These are phyloP conservation scores for Pseudogymnoascus sp. DNA, from an alignment of 2,329 filamentous ascomycete genomes.

Conservation along the genomic window DNA sequence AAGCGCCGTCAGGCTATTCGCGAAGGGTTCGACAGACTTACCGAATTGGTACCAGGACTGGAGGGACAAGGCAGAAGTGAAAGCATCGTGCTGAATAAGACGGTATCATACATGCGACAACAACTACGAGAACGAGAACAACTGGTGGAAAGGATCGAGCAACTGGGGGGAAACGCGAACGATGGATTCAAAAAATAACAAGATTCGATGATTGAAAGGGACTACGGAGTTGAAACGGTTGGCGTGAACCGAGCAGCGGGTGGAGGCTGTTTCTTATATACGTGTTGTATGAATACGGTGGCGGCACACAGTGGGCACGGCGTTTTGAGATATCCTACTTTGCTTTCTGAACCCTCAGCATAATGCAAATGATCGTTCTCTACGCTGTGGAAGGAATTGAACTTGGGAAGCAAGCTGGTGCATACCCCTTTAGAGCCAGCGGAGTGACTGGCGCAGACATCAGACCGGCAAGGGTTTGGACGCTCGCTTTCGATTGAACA, in stretches of 20 bases:
- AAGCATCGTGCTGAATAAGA: constrained; percentile 55
- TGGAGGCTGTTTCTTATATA: not conserved
- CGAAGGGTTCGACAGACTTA: constrained; percentile 61
- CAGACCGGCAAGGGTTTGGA: not conserved
- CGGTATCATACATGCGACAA: constrained; percentile 45
- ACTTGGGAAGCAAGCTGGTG: not conserved
- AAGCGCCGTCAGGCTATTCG: constrained; percentile 46
- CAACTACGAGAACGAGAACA: constrained; percentile 42
- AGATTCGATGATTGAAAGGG: not conserved
- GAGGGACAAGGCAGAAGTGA: constrained; percentile 63
- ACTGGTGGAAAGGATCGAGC: constrained; percentile 42
- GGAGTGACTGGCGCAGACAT: not conserved
- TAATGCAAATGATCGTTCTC: not conserved
- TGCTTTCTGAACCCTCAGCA: not conserved
- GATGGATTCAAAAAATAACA: constrained; percentile 17
- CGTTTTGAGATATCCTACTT: constrained; percentile 4
- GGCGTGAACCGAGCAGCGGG: not conserved
- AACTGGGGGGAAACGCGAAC: constrained; percentile 39
- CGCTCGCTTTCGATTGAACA: not conserved
- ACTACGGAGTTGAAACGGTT: not conserved
- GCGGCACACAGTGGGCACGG: not conserved
- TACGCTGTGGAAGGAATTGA: not conserved
- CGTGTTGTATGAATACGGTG: not conserved
- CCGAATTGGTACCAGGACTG: constrained; percentile 59
- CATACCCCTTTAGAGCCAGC: not conserved